Conservation (phyloP, 768 basidiomycete genomes). For the Trametes sanguinea region DNA sequence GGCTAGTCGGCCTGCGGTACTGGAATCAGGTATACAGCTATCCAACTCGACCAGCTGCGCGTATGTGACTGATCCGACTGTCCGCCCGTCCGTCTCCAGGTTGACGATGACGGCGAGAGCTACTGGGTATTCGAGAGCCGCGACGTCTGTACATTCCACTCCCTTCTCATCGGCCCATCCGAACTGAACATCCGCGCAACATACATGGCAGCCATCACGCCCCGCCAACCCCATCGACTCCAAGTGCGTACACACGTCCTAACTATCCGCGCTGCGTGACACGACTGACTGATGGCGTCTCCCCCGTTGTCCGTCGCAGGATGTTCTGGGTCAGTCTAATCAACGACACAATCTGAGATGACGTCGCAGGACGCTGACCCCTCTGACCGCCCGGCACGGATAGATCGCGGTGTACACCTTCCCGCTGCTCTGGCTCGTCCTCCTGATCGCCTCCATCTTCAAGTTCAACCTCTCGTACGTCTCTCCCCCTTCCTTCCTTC, state of each 20-base stretch:
- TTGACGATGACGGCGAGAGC: conserved; percentile 93
- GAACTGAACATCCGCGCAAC: conserved; percentile 6
- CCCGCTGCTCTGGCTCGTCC: conserved; percentile 83
- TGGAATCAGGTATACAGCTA: conserved; percentile 83
- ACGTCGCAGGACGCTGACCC: not conserved
- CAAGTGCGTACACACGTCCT: conserved; percentile 52
- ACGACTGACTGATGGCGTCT: conserved; percentile 5
- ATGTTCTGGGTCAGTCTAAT: conserved; percentile 82
- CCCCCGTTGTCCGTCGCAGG: conserved; percentile 41
- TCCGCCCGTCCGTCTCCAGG: conserved; percentile 42
- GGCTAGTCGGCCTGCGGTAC: conserved; percentile 90
- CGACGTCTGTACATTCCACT: conserved; percentile 61
- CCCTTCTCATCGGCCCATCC: not conserved
- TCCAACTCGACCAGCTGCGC: conserved; percentile 22
- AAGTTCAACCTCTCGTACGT: conserved; percentile 91
- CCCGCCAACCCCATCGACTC: conserved; percentile 89
- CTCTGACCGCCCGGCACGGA: conserved; percentile 8
- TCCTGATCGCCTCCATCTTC: conserved; percentile 86
- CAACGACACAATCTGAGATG: not conserved
- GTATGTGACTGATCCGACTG: conserved; percentile 22
- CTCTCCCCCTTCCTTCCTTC: too few relatives aligned
- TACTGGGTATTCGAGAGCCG: conserved; percentile 99
- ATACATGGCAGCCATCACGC: conserved; percentile 65
- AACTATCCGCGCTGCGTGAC: conserved; percentile 3
- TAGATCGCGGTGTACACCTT: conserved; percentile 89